These are phyloP conservation scores for Apiospora saccharicola DNA, from an alignment of 2,329 filamentous ascomycete species.

Conservation along the genomic window DNA sequence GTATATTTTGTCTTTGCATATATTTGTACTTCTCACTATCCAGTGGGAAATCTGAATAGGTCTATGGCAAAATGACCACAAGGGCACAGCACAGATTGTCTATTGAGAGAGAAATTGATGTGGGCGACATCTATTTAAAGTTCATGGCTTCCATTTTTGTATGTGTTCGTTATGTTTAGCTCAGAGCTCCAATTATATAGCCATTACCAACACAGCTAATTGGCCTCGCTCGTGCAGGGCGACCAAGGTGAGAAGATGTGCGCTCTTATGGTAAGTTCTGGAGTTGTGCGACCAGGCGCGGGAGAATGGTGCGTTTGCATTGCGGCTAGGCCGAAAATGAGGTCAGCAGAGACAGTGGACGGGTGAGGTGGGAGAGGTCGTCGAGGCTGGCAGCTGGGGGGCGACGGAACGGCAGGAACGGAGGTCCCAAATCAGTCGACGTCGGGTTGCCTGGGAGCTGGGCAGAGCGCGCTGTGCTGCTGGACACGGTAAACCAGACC, in stretches of 20 bases:
- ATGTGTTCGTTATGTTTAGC: not conserved
- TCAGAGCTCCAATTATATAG: constrained; percentile 6
- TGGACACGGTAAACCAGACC: constrained; percentile 17
- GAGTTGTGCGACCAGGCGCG: not conserved
- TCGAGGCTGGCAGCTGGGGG: not conserved
- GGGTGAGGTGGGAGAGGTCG: constrained; percentile 7
- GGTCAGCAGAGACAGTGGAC: not conserved
- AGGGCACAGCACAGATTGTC: not conserved
- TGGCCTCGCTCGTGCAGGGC: not conserved
- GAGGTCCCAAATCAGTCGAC: not conserved
- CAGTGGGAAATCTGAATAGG: no score
- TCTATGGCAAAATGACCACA: not conserved
- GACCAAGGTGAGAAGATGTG: not conserved
- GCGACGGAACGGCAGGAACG: constrained; percentile 15
- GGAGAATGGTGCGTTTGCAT: not conserved
- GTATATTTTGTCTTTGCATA: not conserved
- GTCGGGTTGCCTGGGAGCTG: not conserved
- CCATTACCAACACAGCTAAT: not conserved
- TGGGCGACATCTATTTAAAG: not conserved
- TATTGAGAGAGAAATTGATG: not conserved
- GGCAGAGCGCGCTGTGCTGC: not conserved
- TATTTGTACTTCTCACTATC: not conserved
- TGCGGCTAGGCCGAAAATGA: not conserved
- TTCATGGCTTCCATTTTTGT: not conserved
- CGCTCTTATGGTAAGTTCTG: not conserved